A percentile compares a stretch with the other conserved stretches of the same genome.
Evolutionary conservation across 805 yeast genomes (phyloP).

Genomic region (Monosporozyma aerobia): DNA sequence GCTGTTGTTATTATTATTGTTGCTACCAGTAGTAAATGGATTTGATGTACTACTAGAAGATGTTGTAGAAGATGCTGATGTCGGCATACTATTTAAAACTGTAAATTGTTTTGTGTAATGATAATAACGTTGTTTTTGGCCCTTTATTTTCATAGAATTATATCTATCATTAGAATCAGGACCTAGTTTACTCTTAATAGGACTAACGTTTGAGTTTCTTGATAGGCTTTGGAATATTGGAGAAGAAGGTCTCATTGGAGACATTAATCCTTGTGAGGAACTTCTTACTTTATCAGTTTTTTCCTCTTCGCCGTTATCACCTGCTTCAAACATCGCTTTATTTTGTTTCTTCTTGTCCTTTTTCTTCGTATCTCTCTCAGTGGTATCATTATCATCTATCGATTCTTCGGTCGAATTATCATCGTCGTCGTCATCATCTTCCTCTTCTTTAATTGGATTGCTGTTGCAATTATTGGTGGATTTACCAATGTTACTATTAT

Average conservation of each 20-base stretch:
- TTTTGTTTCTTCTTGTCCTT: neutral
- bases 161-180: conserved; percentile 7
- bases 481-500: neutral
- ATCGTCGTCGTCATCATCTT: conserved; percentile 4
- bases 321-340: neutral
- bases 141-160: conserved; percentile 25
- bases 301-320: neutral
- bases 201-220: conserved; percentile 4
- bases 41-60: conserved; percentile 4
- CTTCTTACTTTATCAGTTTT: neutral
- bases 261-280: conserved; percentile 8
- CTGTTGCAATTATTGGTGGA: neutral
- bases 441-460: conserved; percentile 17
- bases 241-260: conserved; percentile 19
- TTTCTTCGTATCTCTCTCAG: neutral
- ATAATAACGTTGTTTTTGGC: conserved; percentile 28
- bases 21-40: conserved; percentile 3
- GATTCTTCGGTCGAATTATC: neutral
- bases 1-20: conserved; percentile 6
- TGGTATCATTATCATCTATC: neutral
- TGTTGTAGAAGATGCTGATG: neutral
- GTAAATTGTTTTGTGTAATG: conserved; percentile 24
- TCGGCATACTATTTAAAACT: neutral
- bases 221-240: conserved; percentile 6
- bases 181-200: conserved; percentile 2